Conservation (phyloP, 345 rosid species). For the Geranium rotundifolium region DNA sequence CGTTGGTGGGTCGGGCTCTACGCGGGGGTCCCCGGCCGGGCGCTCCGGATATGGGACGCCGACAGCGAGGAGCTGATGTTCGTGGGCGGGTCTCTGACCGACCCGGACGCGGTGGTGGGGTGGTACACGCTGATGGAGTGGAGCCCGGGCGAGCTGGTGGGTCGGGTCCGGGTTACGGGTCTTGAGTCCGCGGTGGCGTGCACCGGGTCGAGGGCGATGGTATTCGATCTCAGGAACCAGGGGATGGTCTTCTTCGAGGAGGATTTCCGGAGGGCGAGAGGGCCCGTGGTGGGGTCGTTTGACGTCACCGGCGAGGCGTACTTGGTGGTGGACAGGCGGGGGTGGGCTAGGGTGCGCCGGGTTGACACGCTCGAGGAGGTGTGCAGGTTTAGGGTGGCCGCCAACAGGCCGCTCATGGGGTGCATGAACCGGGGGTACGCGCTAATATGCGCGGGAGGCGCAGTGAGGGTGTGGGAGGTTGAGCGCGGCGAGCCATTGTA, state of each 20-base stretch:
- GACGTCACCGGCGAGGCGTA: conserved; percentile 41
- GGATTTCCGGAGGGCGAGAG: conserved; percentile 23
- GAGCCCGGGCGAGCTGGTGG: conserved; percentile 35
- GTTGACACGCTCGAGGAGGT: conserved; percentile 26
- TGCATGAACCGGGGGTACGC: conserved; percentile 61
- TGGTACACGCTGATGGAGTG: conserved; percentile 67
- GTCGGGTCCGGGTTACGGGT: conserved; percentile 49
- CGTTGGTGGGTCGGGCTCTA: conserved; percentile 92
- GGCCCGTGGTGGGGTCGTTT: conserved; percentile 33
- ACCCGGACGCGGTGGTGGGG: conserved; percentile 57
- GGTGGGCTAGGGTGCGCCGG: conserved; percentile 46
- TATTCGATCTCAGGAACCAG: conserved; percentile 46
- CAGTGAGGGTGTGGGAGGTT: conserved; percentile 48
- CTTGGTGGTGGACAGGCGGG: conserved; percentile 40
- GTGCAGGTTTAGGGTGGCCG: conserved; percentile 36
- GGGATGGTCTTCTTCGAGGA: conserved; percentile 27
- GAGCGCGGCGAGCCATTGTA: conserved; percentile 36
- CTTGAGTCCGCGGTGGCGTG: conserved; percentile 60
- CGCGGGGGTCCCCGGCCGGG: conserved; percentile 66
- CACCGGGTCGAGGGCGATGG: conserved; percentile 37
- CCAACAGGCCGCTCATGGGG: conserved; percentile 33
- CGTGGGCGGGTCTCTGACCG: conserved; percentile 51
- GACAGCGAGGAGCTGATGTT: conserved; percentile 33
- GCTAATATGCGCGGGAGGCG: conserved; percentile 59
- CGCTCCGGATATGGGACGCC: conserved; percentile 69